Percentiles rank a stretch among this genome's conserved stretches.
These are phyloP conservation scores for Fusarium veterinarium DNA, from an alignment of 2,329 filamentous ascomycete species.

Conservation along the genomic window DNA sequence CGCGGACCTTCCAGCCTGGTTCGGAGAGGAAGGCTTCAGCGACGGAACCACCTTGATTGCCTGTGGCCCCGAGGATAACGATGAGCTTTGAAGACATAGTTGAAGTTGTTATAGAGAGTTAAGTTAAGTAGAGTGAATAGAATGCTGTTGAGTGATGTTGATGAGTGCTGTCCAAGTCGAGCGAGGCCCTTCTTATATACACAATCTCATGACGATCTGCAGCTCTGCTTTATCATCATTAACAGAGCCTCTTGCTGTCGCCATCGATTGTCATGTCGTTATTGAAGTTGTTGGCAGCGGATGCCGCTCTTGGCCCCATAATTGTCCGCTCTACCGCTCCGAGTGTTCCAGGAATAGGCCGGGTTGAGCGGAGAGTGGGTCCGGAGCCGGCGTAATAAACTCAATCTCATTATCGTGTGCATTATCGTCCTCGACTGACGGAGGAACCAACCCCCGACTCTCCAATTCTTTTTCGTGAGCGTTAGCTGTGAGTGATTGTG, in stretches of 20 bases:
- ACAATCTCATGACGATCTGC: background rate
- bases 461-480: background rate
- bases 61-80: slow-evolving; percentile 31
- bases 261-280: background rate
- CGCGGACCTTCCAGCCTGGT: slow-evolving; percentile 21
- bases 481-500: background rate
- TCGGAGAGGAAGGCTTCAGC: slow-evolving; percentile 11
- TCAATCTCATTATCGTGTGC: background rate
- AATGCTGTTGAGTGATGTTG: background rate
- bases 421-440: background rate
- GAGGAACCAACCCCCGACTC: background rate
- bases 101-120: background rate
- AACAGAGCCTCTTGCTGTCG: background rate
- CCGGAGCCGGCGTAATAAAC: background rate
- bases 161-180: background rate
- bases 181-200: slow-evolving; percentile 2
- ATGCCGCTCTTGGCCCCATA: slow-evolving; percentile 4
- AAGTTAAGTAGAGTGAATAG: background rate
- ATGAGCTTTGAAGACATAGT: slow-evolving; percentile 31
- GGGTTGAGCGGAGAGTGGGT: background rate
- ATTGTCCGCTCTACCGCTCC: slow-evolving; percentile 4
- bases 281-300: background rate
- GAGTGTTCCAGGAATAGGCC: too few relatives aligned
- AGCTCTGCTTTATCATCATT: slow-evolving; percentile 8
- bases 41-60: slow-evolving; percentile 36